phyloP scores from a whole-genome alignment of 2,329 filamentous ascomycete genomes.

The Aspergillus sp. region DNA sequence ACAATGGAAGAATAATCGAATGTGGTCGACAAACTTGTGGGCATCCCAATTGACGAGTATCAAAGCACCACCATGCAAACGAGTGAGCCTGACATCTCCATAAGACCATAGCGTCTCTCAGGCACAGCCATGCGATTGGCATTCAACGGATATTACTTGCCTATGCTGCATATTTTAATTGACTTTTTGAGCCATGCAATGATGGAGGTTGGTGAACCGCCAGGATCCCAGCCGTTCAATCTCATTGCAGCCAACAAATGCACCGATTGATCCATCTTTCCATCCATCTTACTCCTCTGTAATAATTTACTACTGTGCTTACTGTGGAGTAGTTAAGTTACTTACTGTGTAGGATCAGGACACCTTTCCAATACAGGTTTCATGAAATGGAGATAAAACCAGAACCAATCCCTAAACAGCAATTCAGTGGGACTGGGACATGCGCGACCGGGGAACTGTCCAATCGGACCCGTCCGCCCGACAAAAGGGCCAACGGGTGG shows the following conservation, averaged over 20 bases:
- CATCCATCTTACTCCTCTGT: neutral
- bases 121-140: too few species aligned
- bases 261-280: neutral
- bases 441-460: neutral
- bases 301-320: too few species aligned
- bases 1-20: neutral
- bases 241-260: too few species aligned
- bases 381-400: neutral
- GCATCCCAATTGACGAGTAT: neutral
- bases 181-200: too few species aligned
- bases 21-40: neutral
- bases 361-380: conserved; percentile 4
- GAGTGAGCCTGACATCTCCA: too few species aligned
- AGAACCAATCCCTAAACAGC: neutral
- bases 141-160: too few species aligned
- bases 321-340: neutral
- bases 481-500: conserved; percentile 2
- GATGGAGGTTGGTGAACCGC: too few species aligned
- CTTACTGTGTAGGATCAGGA: neutral
- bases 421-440: neutral
- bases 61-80: neutral
- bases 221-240: too few species aligned
- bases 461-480: conserved; percentile 1
- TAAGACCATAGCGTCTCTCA: too few species aligned
- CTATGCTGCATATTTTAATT: too few species aligned